Percentiles rank a stretch among this genome's conserved stretches.
These are phyloP conservation scores for Diplotaxis tenuifolia DNA, from an alignment of 345 rosid species.

Conservation along the genomic window DNA sequence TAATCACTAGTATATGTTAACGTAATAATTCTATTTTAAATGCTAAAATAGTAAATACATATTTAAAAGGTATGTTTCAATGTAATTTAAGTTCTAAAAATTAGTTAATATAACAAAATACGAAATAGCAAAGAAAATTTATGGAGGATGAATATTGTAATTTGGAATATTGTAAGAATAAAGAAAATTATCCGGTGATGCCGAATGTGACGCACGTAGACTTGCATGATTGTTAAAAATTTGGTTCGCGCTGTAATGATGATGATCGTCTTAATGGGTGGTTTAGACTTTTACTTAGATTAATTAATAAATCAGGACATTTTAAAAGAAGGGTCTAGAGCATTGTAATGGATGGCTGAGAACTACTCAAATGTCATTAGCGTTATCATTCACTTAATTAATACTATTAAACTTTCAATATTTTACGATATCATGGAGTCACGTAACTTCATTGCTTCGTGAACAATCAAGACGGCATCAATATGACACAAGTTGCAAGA, in stretches of 20 bases:
- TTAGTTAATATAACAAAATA: too few relatives aligned
- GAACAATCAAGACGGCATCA: neutral
- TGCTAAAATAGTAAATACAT: too few relatives aligned
- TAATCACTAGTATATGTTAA: neutral
- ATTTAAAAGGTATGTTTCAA: too few relatives aligned
- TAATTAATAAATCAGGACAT: neutral
- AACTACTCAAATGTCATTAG: constrained; percentile 3
- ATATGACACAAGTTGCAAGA: constrained; percentile 1
- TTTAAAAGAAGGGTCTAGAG: constrained; percentile 15
- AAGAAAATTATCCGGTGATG: constrained; percentile 1
- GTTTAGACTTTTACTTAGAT: constrained; percentile 15
- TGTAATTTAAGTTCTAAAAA: too few relatives aligned
- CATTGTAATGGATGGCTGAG: constrained; percentile 22
- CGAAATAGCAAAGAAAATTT: neutral
- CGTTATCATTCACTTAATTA: constrained; percentile 9
- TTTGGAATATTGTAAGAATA: neutral
- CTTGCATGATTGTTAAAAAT: constrained; percentile 17
- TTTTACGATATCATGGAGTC: neutral
- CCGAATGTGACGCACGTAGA: constrained; percentile 26
- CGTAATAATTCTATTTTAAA: too few relatives aligned
- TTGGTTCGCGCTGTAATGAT: neutral
- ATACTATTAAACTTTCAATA: neutral
- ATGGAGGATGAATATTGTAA: neutral
- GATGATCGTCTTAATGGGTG: constrained; percentile 10
- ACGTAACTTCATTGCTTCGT: constrained; percentile 10